A percentile compares a stretch with the other conserved stretches of the same genome.
phyloP scores from a whole-genome alignment of 2,329 filamentous ascomycete species.

The Pezicula radicicola region DNA sequence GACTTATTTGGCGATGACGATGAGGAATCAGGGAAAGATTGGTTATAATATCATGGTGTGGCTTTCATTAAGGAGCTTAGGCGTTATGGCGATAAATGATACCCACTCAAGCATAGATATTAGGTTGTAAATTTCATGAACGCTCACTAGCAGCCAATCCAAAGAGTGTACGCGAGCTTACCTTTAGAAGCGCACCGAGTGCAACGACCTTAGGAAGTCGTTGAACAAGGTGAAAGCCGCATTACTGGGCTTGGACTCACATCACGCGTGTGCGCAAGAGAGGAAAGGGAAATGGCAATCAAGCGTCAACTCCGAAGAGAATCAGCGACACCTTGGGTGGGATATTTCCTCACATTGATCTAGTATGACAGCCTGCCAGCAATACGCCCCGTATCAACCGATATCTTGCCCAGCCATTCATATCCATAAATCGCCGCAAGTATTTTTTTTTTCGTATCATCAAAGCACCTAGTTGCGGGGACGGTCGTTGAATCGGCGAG shows the following conservation, averaged over 20 bases:
- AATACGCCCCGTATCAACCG: constrained; percentile 28
- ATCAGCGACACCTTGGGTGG: constrained; percentile 86
- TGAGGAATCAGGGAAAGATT: constrained; percentile 17
- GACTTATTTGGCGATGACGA: constrained; percentile 9
- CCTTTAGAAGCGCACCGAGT: no score
- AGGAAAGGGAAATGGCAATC: constrained; percentile 69
- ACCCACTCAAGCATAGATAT: no score
- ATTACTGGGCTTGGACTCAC: no score
- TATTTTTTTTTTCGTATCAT: constrained; percentile 10
- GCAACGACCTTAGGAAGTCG: no score
- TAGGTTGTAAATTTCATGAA: no score
- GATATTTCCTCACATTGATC: constrained; percentile 57
- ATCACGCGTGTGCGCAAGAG: constrained; percentile 5
- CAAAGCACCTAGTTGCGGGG: constrained; percentile 40
- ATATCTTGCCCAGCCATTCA: constrained; percentile 18
- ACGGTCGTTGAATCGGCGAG: constrained; percentile 73
- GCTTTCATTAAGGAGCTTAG: background rate
- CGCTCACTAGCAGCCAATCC: no score
- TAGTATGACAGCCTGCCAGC: constrained; percentile 39
- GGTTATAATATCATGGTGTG: constrained; percentile 11
- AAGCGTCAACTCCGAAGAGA: constrained; percentile 77
- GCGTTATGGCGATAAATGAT: background rate
- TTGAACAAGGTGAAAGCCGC: no score
- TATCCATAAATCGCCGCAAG: constrained; percentile 10
- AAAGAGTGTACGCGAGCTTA: no score